Base-by-base conservation (phyloP, 2,329 filamentous ascomycete genomes). In the Pseudogymnoascus sp. region DNA sequence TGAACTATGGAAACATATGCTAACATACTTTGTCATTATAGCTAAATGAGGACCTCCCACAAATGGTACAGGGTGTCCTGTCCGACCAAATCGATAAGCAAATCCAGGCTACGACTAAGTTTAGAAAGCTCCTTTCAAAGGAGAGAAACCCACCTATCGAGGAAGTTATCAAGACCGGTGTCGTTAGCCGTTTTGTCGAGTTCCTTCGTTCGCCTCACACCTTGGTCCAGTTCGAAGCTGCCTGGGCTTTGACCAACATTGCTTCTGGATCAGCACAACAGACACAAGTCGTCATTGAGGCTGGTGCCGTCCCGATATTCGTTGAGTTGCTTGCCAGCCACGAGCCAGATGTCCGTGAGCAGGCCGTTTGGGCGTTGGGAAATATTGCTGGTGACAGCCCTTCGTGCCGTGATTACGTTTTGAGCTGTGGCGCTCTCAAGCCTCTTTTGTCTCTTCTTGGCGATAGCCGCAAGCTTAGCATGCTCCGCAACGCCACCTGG, bases 341-440 rank as follows among this genome's bases (percentile, higher is more conserved):
- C 65, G 95, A 99, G 80, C 93, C 95, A 61, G 95, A 99, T 82
- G 95, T 99, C 49, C 86, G 95, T 69, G 95, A 99, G 79, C 95
- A 99, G 79, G 95, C 95, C 63, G 95, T 99, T 62, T 99, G 95
- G 95, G 95, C 95, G 49, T 82, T 99, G 62, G 95, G 95, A 74
- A 99, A 99, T 80, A 99, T 99, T 79, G 95, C 95, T 68, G 95
- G 95, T 79, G 95, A 99, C 77, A 97, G 93, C 82, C 95, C 95
- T 67, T 88, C 91, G 73, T 99, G 95, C 85, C 88, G 95, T 72
- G 95, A 99, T 78, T 99, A 96, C 75, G 95, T 99, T 65, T 84
- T 99, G 63, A 88, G 88, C 76, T 91, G 90, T 68, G 93, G 93
- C 71, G 95, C 95, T 66, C 85, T 99, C 61, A 91, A 91, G 76